Evolutionary conservation across 306 rosid genomes (phyloP).

Genomic region (Vicia sativa): DNA sequence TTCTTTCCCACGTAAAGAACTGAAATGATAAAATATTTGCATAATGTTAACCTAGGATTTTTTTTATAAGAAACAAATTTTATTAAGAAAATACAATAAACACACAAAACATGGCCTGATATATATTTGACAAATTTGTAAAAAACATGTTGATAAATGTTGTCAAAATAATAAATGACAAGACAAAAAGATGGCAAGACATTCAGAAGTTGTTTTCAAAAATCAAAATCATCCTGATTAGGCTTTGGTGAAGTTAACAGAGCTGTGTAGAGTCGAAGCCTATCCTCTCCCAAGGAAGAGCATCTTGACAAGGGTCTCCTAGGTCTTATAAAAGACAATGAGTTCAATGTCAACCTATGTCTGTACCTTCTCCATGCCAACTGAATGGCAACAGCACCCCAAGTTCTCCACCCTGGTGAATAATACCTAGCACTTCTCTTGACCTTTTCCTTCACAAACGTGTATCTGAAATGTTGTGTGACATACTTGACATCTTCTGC

Average conservation of each 20-base stretch:
- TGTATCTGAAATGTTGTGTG: slow-evolving; percentile 87
- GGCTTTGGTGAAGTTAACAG: slow-evolving; percentile 90
- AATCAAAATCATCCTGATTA: slow-evolving; percentile 71
- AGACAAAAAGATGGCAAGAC: background rate
- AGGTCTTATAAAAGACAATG: slow-evolving; percentile 76
- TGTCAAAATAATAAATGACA: no score
- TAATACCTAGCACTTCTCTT: slow-evolving; percentile 89
- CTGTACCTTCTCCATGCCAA: slow-evolving; percentile 84
- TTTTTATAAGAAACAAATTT: no score
- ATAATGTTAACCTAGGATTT: no score
- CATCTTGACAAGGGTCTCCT: slow-evolving; percentile 75
- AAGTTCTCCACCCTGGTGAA: slow-evolving; percentile 92
- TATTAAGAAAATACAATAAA: no score
- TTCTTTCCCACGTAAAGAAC: no score
- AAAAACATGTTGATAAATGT: no score
- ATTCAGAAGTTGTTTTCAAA: background rate
- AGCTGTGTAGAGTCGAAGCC: slow-evolving; percentile 80
- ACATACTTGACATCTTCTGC: slow-evolving; percentile 83
- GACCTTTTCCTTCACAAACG: slow-evolving; percentile 81
- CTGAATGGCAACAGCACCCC: slow-evolving; percentile 92
- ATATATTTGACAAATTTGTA: no score
- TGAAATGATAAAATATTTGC: no score
- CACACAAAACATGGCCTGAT: no score
- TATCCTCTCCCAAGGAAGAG: slow-evolving; percentile 79
- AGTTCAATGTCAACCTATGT: slow-evolving; percentile 68